Evolutionary conservation across 192 early-diverging fungal genomes (phyloP), one percentile per base, ranked within the genome.

Genomic region (Allomyces arbusculus): DNA sequence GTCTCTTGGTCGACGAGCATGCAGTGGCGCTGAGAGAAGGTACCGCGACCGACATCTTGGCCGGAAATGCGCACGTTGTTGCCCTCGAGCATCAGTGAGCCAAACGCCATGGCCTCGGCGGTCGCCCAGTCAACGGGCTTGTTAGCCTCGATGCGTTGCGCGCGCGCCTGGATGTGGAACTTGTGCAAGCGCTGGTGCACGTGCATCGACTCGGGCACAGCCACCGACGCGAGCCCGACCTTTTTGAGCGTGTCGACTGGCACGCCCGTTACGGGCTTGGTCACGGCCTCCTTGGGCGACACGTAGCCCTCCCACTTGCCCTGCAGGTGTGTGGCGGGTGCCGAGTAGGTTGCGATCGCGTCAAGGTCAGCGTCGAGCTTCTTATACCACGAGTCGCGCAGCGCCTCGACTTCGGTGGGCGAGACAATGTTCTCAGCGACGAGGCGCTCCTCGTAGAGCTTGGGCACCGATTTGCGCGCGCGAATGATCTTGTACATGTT

Each of bases 11-110:
- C 88, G 14, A 97, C 92, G 66, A 97, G 74, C 95, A 97, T 97
- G 28, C 85, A 92, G 67, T 97, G 95, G 11, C 95, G 85, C 71
- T 97, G 95, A 25, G 90, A 92, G 74, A 97, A 97, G 1, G 95
- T 97, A 24, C 95, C 95, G 50, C 95, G 88, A 1, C 95, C 95
- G 22, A 97, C 95, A 73, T 97, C 95, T 65, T 97, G 95, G 1
- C 95, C 95, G 65, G 89, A 94, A 55, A 97, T 90, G 62, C 95
- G 86, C 22, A 95, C 91, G 77, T 87, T 83, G 69, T 85, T 84
- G 1, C 90, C 88, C 69, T 97, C 89, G 25, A 82, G 70, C 16
- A 97, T 76, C 40, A 97, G 73, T 0, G 86, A 85, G 7, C 93
- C 95, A 75, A 94, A 89, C 0, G 93, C 93, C 50, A 97, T 74